These are phyloP conservation scores for Thermothielavioides terrestris DNA, from an alignment of 495 filamentous ascomycete genomes.

Conservation along the genomic window DNA sequence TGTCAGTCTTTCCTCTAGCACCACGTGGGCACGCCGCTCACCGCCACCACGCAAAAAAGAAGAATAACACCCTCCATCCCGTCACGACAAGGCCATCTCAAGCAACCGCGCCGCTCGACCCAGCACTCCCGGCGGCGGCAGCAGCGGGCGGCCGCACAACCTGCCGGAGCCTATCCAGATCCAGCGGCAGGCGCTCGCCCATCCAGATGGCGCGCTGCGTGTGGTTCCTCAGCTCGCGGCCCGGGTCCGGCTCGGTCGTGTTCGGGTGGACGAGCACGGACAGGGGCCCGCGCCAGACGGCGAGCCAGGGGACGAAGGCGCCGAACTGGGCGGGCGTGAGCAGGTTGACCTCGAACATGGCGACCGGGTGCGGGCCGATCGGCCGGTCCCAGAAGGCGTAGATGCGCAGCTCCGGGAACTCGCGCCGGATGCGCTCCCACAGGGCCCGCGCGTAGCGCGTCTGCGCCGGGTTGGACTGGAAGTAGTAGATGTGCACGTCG, in stretches of 20 bases:
- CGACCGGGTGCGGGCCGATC: conserved; percentile 72
- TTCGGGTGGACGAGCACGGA: conserved; percentile 78
- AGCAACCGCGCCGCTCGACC: background rate
- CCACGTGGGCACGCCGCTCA: too few species aligned
- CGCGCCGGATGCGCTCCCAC: conserved; percentile 67
- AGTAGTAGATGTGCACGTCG: conserved; percentile 79
- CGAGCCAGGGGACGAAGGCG: conserved; percentile 77
- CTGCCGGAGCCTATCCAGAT: conserved; percentile 51
- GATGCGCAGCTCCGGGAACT: conserved; percentile 83
- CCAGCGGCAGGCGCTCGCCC: conserved; percentile 63
- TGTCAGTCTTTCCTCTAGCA: too few species aligned
- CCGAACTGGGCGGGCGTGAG: conserved; percentile 82
- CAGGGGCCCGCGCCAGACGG: conserved; percentile 74
- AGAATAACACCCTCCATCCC: too few species aligned
- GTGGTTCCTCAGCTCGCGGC: conserved; percentile 54
- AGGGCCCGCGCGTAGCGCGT: conserved; percentile 55
- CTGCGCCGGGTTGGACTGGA: conserved; percentile 51
- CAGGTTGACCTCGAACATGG: conserved; percentile 90
- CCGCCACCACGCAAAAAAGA: too few species aligned
- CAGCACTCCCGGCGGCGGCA: background rate
- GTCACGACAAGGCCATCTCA: too few species aligned
- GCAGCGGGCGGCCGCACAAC: background rate
- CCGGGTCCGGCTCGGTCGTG: conserved; percentile 40
- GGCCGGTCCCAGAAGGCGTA: conserved; percentile 70
- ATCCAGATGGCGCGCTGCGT: conserved; percentile 79